Base-by-base conservation (phyloP, 2,329 filamentous ascomycete species). In the Bipolaris victoriae region DNA sequence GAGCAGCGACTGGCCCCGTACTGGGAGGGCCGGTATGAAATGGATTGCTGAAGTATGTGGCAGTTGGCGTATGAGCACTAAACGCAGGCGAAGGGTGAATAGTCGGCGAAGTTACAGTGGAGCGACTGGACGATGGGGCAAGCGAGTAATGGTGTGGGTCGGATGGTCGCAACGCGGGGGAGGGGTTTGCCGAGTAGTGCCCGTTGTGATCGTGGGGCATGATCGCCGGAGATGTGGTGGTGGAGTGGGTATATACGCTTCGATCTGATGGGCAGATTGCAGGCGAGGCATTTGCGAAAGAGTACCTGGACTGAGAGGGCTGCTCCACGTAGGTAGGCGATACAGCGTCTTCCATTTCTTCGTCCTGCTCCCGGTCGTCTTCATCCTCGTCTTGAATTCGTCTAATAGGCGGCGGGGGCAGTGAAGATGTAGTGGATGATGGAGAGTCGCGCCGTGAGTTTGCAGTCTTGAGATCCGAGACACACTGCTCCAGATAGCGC, bases 401-500 rank as follows among this genome's bases (percentile, higher is more conserved):
- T 41, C 51, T 52, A 10, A 61, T 20, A 33, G 62, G 66, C 10
- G 70, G 65, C 49, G 61, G 60, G 20, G 65, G 50, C 51, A 58
- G 69, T 16, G 71, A 64, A n/a, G 72, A 73, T 29, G 63, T 59
- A 7, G 43, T 46, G 7, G 70, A 69, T 2, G 65, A 68, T 6
- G 71, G 65, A 7, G 72, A 71, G 26, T 63, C 64, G 22, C 62
- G 68, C 20, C 64, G 71, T 35, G 70, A 62, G 13, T 68, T 64
- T 52, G 72, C 73, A 16, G 60, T 60, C 75, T 97, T 92, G 53
- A 98, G 82, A 69, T 94, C 90, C 31, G 83, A 77, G 36, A 97
- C 87, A 69, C 94, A 98, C 72, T 92, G 89, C 74, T 98, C 91
- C 13, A 99, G 85, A 73, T 99, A 99, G 58, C 91, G 89, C 62